Conservation (phyloP, 2,329 filamentous ascomycete genomes). For the Fusarium torreyae region DNA sequence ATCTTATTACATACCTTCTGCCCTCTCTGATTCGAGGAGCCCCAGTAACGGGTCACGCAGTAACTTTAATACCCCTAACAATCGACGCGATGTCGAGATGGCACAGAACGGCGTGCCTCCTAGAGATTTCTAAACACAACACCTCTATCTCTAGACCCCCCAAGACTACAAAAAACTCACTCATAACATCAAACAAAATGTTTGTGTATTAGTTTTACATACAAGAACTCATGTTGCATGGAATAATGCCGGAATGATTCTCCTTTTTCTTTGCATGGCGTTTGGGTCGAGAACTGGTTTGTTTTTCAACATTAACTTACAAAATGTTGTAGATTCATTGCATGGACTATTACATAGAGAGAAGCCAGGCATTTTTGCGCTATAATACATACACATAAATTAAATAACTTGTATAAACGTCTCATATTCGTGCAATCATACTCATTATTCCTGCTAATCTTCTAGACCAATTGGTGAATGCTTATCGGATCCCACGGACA, state of each 20-base stretch:
- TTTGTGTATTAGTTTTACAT: neutral
- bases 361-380: neutral
- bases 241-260: constrained; percentile 39
- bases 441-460: neutral
- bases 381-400: neutral
- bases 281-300: constrained; percentile 19
- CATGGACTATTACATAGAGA: neutral
- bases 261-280: constrained; percentile 39
- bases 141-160: neutral
- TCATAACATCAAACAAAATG: neutral
- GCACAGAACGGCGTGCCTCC: constrained; percentile 28
- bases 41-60: constrained; percentile 34
- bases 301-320: neutral
- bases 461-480: neutral
- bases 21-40: constrained; percentile 30
- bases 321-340: neutral
- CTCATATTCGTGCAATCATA: neutral
- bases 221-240: constrained; percentile 17
- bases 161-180: neutral
- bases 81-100: constrained; percentile 37
- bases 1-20: constrained; percentile 34
- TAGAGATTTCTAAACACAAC: constrained; percentile 27
- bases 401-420: neutral
- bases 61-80: constrained; percentile 12
- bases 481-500: neutral